Evolutionary conservation across 2,329 filamentous ascomycete genomes (phyloP), one percentile per base, ranked within the genome.

Genomic region (Berkeleyomyces rouxiae): DNA sequence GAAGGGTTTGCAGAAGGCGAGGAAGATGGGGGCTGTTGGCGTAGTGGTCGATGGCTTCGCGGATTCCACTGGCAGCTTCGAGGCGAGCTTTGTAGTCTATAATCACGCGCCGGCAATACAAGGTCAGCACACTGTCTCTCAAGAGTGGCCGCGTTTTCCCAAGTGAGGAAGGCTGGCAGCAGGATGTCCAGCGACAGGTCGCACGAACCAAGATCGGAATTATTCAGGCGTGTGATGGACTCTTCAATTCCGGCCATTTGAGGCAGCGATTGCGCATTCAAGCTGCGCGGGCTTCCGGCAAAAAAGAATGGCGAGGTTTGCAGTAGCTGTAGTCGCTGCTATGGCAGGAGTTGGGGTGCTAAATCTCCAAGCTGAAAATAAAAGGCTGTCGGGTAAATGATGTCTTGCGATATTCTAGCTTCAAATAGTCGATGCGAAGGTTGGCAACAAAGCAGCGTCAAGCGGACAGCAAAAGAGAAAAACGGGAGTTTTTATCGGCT

Each of bases 11-110:
- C 65, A 99, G 79, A 72, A 99, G 97, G 59, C 82, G 79, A 37
- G 82, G 75, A 72, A 97, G 99, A 69, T 84, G 84, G 62, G 82
- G 79, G 61, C 88, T 85, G 69, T 82, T 83, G 62, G 87, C 90
- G 76, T 93, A 95, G 70, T 90, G 82, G 67, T 99, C 95, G 68
- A 97, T 85, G 69, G 82, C 90, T 75, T 99, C 95, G 71, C 93
- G 89, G 69, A 99, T 79, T 67, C 91, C 87, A 61, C 86, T 84
- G 66, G 92, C 90, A 67, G 90, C 84, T 69, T 90, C 88, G 66
- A 87, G 82, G 76, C 91, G 95, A 64, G 84, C 75, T 76, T 88
- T 96, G 66, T 16, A 64, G 43, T 60, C 61, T 61, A 49, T 3
- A 64, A 53, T 40, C 11, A 39, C 6, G 39, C 43, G 42, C n/a